Evolutionary conservation across 306 rosid genomes (phyloP).

Genomic region (Cotoneaster glaucophyllus): DNA sequence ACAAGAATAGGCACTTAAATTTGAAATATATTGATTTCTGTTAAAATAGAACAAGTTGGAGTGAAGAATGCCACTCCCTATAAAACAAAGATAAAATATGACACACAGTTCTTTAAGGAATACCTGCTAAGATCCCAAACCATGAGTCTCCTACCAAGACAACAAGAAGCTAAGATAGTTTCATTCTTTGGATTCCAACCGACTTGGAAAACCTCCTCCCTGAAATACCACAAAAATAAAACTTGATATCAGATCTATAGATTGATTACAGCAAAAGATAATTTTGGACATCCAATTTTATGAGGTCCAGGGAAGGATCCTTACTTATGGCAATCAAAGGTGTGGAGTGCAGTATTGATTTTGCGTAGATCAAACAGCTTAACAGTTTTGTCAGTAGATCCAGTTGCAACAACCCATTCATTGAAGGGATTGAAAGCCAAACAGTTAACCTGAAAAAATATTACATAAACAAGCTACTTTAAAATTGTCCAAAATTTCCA

Average conservation of each 20-base stretch:
- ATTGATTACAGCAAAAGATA: not conserved
- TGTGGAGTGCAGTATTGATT: slow-evolving; percentile 69
- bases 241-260: not conserved
- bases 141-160: slow-evolving; percentile 97
- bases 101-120: slow-evolving; percentile 9
- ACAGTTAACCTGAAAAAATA: slow-evolving; percentile 69
- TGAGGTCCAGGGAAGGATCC: slow-evolving; percentile 14
- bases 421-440: slow-evolving; percentile 96
- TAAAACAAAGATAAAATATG: not conserved
- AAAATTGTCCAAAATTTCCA: not conserved
- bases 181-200: slow-evolving; percentile 98
- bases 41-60: not conserved
- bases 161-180: slow-evolving; percentile 93
- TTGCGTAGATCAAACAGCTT: slow-evolving; percentile 91
- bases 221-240: slow-evolving; percentile 7
- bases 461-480: not conserved
- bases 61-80: not conserved
- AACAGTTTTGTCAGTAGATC: slow-evolving; percentile 96
- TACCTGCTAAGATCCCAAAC: slow-evolving; percentile 99
- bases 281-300: slow-evolving; percentile 1
- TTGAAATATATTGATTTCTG: not conserved
- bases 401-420: slow-evolving; percentile 98
- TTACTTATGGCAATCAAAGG: slow-evolving; percentile 93
- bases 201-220: slow-evolving; percentile 99
- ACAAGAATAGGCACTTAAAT: not conserved